Percentiles rank a stretch among this genome's conserved stretches.
Conservation (phyloP, 73 alveolate genomes). For the Paramecium bursaria region DNA sequence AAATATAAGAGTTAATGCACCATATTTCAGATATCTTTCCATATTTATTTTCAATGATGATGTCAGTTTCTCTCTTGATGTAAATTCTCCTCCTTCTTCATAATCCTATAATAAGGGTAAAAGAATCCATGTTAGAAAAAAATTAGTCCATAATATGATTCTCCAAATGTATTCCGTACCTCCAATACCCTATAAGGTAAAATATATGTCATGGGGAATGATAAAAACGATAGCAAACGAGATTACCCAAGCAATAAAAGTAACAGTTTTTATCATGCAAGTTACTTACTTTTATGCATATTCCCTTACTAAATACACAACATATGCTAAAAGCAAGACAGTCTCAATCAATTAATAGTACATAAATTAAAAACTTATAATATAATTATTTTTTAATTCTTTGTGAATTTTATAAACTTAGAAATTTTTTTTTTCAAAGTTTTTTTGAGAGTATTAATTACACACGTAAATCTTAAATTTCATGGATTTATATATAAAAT, state of each 20-base stretch:
- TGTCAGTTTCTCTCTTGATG: conserved; percentile 28
- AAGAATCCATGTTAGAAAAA: conserved; percentile 56
- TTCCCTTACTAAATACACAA: conserved; percentile 55
- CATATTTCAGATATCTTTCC: conserved; percentile 21
- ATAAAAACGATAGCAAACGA: conserved; percentile 68
- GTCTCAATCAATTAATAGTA: too few relatives aligned
- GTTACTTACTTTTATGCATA: conserved; percentile 48
- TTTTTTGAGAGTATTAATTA: too few relatives aligned
- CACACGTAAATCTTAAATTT: too few relatives aligned
- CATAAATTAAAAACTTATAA: too few relatives aligned
- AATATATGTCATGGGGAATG: conserved; percentile 67
- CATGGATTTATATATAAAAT: too few relatives aligned
- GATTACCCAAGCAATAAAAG: conserved; percentile 64
- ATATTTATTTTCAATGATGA: conserved; percentile 57
- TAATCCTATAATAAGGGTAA: conserved; percentile 62
- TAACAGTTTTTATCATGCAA: conserved; percentile 33
- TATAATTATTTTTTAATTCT: too few relatives aligned
- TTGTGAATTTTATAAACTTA: too few relatives aligned
- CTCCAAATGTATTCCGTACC: conserved; percentile 46
- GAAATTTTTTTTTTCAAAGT: too few relatives aligned
- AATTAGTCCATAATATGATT: conserved; percentile 63
- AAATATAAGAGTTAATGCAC: conserved; percentile 46
- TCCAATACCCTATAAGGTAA: conserved; percentile 29
- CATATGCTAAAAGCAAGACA: conserved; percentile 17
- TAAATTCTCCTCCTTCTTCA: conserved; percentile 71